Evolutionary conservation across 495 filamentous ascomycete genomes (phyloP), one percentile per base, ranked within the genome.

Genomic region (Diplogelasinospora grovesii): DNA sequence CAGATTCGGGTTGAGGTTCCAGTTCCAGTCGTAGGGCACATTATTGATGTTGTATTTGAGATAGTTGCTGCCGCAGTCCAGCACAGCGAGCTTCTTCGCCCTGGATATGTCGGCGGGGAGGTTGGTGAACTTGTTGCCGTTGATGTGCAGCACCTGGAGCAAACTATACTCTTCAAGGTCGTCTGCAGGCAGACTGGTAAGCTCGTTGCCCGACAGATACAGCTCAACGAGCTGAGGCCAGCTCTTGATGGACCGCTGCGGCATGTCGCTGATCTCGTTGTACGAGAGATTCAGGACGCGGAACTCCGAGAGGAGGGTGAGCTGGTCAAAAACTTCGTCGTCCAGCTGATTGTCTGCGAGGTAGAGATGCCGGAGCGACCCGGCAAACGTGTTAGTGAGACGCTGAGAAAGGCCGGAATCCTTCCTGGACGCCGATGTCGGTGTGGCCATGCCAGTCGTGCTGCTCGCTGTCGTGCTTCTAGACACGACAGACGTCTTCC

Each of bases 21-120:
- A 99, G 53, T 99, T 99, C 92, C 92, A 99, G 57, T 99, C 92
- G 54, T 99, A 99, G 1, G 93, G 92, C 75, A 93, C 95, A 55
- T 99, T 99, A 19, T 89, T 92, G 23, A 99, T 89, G 56, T 99
- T 99, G 70, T 99, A 99, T 59, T 96, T 99, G 31, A 99, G 72
- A n/a, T 73, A 75, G 52, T 99, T 99, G 69, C 85, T 96, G 38
- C 89, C 89, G 47, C 92, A 90, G 64, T 99, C 92, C 26, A 99
- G 69, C 16, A 95, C 82, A 7, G 89, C 49, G 2, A 59, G 74
- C 62, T 89, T 93, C 58, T 85, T 81, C 13, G 95, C 86, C 60
- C 95, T 89, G 36, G 86, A 92, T 22, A 99, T 79, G 58, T 99
- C 92, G 1, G 92, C 93, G 1, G 92, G 93, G 1, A 99, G 73